Percentiles rank a stretch among this genome's conserved stretches.
These are phyloP conservation scores for Cutaneotrichosporon sp. DNA, from an alignment of 1,284 basidiomycete genomes.

Conservation along the genomic window DNA sequence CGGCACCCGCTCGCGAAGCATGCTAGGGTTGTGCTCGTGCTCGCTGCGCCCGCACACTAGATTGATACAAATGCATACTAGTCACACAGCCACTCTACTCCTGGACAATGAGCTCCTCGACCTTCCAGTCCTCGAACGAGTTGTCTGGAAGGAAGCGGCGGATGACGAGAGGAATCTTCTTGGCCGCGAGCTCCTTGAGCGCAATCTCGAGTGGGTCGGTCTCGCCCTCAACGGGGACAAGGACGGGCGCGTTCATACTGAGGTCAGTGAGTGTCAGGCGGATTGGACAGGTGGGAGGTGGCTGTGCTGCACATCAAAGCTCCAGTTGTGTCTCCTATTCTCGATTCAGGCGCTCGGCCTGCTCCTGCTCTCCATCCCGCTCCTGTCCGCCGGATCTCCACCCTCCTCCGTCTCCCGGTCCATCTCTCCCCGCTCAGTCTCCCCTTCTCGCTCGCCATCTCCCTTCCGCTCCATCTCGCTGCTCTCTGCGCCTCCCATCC, in stretches of 20 bases:
- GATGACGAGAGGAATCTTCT: conserved; percentile 94
- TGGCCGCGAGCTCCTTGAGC: conserved; percentile 91
- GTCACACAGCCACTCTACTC: conserved; percentile 31
- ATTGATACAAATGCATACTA: conserved; percentile 16
- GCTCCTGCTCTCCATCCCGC: too few species aligned
- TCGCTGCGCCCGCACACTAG: neutral
- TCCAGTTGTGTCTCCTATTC: too few species aligned
- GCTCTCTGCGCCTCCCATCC: too few species aligned
- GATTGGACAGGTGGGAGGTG: too few species aligned
- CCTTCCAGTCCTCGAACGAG: conserved; percentile 96
- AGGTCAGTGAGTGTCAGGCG: too few species aligned
- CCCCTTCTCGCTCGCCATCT: too few species aligned
- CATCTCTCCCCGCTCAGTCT: too few species aligned
- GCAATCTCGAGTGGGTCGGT: conserved; percentile 95
- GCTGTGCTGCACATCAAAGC: too few species aligned
- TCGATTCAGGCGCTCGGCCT: too few species aligned
- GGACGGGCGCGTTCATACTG: conserved; percentile 96
- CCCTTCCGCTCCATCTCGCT: too few species aligned
- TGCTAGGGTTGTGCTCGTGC: neutral
- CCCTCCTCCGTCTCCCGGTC: too few species aligned
- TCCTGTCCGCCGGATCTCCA: too few species aligned
- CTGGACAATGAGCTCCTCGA: conserved; percentile 72
- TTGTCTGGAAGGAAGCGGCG: conserved; percentile 93
- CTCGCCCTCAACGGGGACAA: conserved; percentile 91
- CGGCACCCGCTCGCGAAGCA: neutral